Percentiles rank a stretch among this genome's conserved stretches.
Evolutionary conservation across 2,329 filamentous ascomycete genomes (phyloP).

Genomic region (Colletotrichum magnum): DNA sequence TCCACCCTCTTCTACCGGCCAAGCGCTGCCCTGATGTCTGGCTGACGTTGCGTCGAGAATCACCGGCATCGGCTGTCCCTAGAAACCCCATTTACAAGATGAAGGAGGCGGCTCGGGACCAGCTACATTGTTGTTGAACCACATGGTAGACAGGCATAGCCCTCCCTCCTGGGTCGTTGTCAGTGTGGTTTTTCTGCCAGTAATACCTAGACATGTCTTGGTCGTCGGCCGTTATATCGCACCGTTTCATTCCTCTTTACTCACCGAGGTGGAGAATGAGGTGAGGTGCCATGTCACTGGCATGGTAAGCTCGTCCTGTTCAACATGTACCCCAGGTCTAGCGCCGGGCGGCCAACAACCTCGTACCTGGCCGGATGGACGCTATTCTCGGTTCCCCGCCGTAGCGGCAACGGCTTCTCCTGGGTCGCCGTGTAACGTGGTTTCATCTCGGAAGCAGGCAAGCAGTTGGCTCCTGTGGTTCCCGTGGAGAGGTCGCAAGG

Average conservation of each 20-base stretch:
- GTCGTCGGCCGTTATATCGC: not conserved
- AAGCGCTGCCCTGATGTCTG: no score
- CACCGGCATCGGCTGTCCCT: not conserved
- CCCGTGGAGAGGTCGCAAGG: not conserved
- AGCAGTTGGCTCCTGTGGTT: not conserved
- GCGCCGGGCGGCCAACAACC: not conserved
- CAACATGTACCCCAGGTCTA: constrained; percentile 1
- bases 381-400: constrained; percentile 7
- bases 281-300: not conserved
- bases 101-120: not conserved
- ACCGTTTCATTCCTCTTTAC: not conserved
- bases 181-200: not conserved
- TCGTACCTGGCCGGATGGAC: not conserved
- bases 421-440: constrained; percentile 14
- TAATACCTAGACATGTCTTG: not conserved
- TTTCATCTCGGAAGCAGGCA: constrained; percentile 1
- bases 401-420: not conserved
- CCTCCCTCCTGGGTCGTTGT: no score
- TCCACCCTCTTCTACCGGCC: constrained; percentile 7
- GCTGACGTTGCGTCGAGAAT: not conserved
- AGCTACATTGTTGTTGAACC: not conserved
- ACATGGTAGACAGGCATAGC: no score
- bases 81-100: not conserved
- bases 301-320: not conserved
- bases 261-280: constrained; percentile 15